Evolutionary conservation across 192 early-diverging fungal species (phyloP).

Genomic region (Coemansia reversa): DNA sequence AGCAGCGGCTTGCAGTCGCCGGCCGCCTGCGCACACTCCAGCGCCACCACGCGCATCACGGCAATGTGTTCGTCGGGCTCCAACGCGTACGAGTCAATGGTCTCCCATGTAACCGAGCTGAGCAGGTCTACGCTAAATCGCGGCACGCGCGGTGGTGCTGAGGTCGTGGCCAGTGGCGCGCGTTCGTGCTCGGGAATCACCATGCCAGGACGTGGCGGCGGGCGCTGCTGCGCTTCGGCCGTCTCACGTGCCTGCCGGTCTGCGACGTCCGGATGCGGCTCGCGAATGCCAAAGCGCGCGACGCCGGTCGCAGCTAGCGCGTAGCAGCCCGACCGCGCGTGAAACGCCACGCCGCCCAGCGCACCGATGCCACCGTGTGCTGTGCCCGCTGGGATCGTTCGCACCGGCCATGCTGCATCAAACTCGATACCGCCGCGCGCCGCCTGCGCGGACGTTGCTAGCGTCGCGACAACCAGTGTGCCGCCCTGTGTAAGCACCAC

Average conservation of each 20-base stretch:
- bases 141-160: constrained; percentile 62
- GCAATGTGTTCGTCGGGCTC: constrained; percentile 83
- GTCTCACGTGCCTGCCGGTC: constrained; percentile 30
- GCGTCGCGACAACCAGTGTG: constrained; percentile 32
- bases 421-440: constrained; percentile 43
- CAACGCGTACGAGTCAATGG: constrained; percentile 75
- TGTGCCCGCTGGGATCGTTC: constrained; percentile 44
- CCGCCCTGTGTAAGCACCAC: constrained; percentile 44
- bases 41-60: constrained; percentile 70
- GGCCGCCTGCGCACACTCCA: constrained; percentile 82
- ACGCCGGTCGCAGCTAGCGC: constrained; percentile 70
- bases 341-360: constrained; percentile 76
- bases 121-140: constrained; percentile 79
- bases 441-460: constrained; percentile 17
- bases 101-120: constrained; percentile 94
- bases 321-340: constrained; percentile 80
- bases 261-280: constrained; percentile 65
- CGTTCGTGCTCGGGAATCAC: constrained; percentile 43
- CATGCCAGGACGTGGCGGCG: constrained; percentile 4
- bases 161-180: constrained; percentile 40
- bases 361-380: constrained; percentile 35
- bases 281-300: constrained; percentile 64
- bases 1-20: constrained; percentile 84
- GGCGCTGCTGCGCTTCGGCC: constrained; percentile 3
- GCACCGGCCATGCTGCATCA: constrained; percentile 51